Evolutionary conservation across 345 rosid genomes (phyloP), one percentile per base, ranked within the genome.

Genomic region (Gossypium mustelinum): DNA sequence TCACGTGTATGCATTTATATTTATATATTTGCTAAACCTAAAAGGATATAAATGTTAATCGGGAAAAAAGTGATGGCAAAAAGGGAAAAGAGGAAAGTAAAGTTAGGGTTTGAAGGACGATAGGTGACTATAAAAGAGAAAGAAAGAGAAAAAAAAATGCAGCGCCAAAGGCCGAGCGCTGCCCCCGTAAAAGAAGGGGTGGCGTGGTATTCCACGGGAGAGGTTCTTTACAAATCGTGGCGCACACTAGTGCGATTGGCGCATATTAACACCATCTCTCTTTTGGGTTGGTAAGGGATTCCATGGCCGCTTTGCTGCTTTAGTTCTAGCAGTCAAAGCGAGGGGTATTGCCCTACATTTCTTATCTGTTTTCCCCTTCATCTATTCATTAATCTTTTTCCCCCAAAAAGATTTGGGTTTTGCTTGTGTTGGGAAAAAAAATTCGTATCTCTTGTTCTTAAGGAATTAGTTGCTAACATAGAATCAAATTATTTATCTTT

Each of bases 161-260:
- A 16, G 27, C 77, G 89, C 85, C 84, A 34, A 2, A 84, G 87
- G 89, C 89, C 87, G 87, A 86, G 89, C 87, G 89, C 87, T 84
- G 78, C 44, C 87, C 85, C 77, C 85, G 73, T 73, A 44, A 75
- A 83, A 71, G 3, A 45, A 75, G 84, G 63, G 86, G 85, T 56
- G 85, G 87, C 89, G 89, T 84, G 89, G 85, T 86, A 84, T 86
- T 82, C 89, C 87, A 84, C 87, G 80, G 64, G 87, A 82, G 79
- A 75, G 81, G 89, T 66, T 58, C 59, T 71, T 72, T 73, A 60
- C 12, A 29, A n/a, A 63, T 62, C 69, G 89, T 84, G 89, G 89
- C 88, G 88, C 81, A 83, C 83, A 55, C 2, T 54, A 52, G 88
- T 84, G 89, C 69, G 89, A 76, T 82, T 57, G 86, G 88, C 85